Evolutionary conservation across 352 stramenopile genomes (phyloP).

Genomic region (Globisporangium takayamanum): DNA sequence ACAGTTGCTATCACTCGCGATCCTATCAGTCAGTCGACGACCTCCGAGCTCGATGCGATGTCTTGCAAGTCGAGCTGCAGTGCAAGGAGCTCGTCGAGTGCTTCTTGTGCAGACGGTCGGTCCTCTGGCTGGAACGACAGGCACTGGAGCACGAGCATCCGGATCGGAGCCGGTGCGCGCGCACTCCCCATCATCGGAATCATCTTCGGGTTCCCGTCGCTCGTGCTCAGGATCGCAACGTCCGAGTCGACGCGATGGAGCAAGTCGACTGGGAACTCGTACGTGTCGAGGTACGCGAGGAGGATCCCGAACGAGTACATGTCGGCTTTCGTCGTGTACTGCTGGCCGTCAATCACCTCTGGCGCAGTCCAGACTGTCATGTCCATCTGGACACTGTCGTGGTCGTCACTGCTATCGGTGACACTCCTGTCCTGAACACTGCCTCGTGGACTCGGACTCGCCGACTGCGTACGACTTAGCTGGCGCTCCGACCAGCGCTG

Average conservation of each 20-base stretch:
- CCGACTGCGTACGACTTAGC: conserved; percentile 2
- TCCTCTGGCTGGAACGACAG: conserved; percentile 39
- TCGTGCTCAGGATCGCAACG: conserved; percentile 31
- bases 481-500: conserved; percentile 28
- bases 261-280: conserved; percentile 28
- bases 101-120: conserved; percentile 27
- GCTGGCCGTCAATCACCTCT: conserved; percentile 34
- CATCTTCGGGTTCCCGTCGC: conserved; percentile 4
- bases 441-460: neutral
- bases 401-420: conserved; percentile 3
- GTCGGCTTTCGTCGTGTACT: conserved; percentile 39
- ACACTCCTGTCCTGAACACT: too few species aligned
- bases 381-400: conserved; percentile 31
- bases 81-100: conserved; percentile 23
- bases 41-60: conserved; percentile 13
- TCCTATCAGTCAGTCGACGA: neutral
- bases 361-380: conserved; percentile 44
- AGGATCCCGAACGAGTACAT: conserved; percentile 42
- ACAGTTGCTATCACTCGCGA: neutral
- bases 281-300: conserved; percentile 29
- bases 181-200: conserved; percentile 8
- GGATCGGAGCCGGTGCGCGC: conserved; percentile 23
- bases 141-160: conserved; percentile 34
- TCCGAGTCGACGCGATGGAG: conserved; percentile 36
- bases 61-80: conserved; percentile 21